phyloP scores from a whole-genome alignment of 2,329 filamentous ascomycete genomes.

The Ophiosphaerella narmari region DNA sequence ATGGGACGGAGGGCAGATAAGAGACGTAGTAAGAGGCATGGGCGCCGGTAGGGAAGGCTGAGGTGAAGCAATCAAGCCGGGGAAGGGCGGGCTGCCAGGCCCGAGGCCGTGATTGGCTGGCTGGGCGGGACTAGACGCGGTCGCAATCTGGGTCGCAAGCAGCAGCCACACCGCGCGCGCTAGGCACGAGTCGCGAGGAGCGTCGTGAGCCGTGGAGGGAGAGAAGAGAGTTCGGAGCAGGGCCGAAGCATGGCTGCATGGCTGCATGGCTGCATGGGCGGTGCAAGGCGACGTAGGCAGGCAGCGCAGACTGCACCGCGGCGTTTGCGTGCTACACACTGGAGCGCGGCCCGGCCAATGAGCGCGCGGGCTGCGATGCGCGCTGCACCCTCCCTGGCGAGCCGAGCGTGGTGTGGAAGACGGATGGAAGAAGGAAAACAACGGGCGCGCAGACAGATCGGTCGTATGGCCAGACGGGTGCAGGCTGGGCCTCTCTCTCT shows the following conservation, averaged over 20 bases:
- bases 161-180: slow-evolving; percentile 23
- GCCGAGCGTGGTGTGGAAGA: background rate
- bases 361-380: too few relatives aligned
- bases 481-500: too few relatives aligned
- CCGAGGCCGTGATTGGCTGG: slow-evolving; percentile 26
- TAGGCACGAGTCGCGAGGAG: slow-evolving; percentile 14
- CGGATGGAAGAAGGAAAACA: too few relatives aligned
- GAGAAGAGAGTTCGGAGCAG: slow-evolving; percentile 15
- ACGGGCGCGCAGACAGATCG: background rate
- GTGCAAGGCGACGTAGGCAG: slow-evolving; percentile 5
- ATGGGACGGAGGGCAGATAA: background rate
- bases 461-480: background rate
- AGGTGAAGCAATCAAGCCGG: slow-evolving; percentile 14
- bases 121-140: slow-evolving; percentile 15
- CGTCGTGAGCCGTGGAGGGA: background rate
- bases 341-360: background rate
- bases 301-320: slow-evolving; percentile 14
- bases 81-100: slow-evolving; percentile 4
- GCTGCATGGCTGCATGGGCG: background rate
- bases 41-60: slow-evolving; percentile 10
- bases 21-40: background rate
- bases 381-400: slow-evolving; percentile 11
- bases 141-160: slow-evolving; percentile 15
- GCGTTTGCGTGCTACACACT: slow-evolving; percentile 16
- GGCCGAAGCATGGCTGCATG: slow-evolving; percentile 6